phyloP scores from a whole-genome alignment of 176 grass and related monocot species.

The Ampelocalamus luodianensis region DNA sequence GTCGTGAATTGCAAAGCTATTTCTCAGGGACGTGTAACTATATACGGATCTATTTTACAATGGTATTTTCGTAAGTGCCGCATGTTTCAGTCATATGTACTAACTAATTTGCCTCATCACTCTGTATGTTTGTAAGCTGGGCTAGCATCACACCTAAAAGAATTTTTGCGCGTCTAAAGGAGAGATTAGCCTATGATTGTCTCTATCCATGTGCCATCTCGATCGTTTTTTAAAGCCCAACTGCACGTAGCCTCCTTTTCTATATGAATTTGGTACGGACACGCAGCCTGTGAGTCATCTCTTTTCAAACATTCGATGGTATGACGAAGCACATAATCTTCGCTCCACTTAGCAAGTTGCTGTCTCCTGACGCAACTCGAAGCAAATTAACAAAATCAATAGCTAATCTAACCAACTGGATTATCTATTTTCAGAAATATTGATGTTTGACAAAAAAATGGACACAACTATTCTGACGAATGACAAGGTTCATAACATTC shows the following conservation, averaged over 20 bases:
- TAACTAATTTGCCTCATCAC: background rate
- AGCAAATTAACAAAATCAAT: background rate
- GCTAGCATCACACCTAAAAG: background rate
- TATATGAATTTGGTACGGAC: background rate
- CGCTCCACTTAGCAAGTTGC: background rate
- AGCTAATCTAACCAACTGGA: background rate
- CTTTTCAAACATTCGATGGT: background rate
- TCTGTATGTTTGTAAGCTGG: background rate
- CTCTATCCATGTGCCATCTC: background rate
- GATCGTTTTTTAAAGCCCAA: background rate
- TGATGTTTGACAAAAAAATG: background rate
- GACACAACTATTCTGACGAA: background rate
- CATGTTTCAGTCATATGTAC: no score
- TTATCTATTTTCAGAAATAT: background rate
- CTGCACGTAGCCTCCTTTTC: background rate
- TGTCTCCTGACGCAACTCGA: background rate
- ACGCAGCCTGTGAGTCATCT: background rate
- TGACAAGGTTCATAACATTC: background rate
- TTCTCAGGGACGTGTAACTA: no score
- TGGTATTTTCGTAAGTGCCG: no score
- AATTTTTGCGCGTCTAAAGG: background rate
- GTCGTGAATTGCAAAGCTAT: background rate
- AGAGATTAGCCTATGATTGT: constrained; percentile 23
- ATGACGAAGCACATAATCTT: background rate
- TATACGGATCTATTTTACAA: no score